phyloP scores from a whole-genome alignment of 1,139 yeast species.

The Yamadazyma atlantica region DNA sequence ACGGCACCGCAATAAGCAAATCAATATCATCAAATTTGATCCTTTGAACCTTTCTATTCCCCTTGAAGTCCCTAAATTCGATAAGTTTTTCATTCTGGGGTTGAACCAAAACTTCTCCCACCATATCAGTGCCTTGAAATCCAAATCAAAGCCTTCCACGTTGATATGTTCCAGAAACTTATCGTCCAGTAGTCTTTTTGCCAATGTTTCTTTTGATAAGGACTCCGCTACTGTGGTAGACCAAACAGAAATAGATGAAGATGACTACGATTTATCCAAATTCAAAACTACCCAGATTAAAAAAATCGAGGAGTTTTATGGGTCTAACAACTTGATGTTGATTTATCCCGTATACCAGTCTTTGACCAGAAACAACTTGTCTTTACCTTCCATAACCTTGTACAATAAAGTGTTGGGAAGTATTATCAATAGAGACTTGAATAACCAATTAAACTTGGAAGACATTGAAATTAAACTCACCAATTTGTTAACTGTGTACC shows the following conservation, averaged over 20 bases:
- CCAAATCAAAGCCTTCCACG: constrained; percentile 21
- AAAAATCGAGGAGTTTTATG: constrained; percentile 5
- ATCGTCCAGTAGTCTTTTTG: constrained; percentile 5
- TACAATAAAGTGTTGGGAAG: constrained; percentile 41
- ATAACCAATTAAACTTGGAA: constrained; percentile 21
- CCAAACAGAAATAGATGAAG: constrained; percentile 4
- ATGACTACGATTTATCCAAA: constrained; percentile 1
- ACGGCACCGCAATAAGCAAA: constrained; percentile 15
- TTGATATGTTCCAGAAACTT: constrained; percentile 9
- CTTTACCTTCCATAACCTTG: constrained; percentile 30
- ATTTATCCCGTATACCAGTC: constrained; percentile 47
- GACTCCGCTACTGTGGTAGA: background rate
- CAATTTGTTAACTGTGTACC: constrained; percentile 62
- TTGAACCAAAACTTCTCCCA: constrained; percentile 28
- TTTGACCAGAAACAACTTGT: constrained; percentile 35
- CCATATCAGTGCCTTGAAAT: constrained; percentile 23
- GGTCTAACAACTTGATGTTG: constrained; percentile 26
- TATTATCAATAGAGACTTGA: constrained; percentile 30
- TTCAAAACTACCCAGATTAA: constrained; percentile 4
- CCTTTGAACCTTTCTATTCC: constrained; percentile 9
- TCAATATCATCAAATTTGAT: constrained; percentile 13
- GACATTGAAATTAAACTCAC: constrained; percentile 48
- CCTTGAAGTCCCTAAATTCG: constrained; percentile 7
- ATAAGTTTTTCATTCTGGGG: constrained; percentile 29
- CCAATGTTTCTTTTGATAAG: background rate